These are phyloP conservation scores for Syzygium malaccense DNA, from an alignment of 441 rosid species.

Conservation along the genomic window DNA sequence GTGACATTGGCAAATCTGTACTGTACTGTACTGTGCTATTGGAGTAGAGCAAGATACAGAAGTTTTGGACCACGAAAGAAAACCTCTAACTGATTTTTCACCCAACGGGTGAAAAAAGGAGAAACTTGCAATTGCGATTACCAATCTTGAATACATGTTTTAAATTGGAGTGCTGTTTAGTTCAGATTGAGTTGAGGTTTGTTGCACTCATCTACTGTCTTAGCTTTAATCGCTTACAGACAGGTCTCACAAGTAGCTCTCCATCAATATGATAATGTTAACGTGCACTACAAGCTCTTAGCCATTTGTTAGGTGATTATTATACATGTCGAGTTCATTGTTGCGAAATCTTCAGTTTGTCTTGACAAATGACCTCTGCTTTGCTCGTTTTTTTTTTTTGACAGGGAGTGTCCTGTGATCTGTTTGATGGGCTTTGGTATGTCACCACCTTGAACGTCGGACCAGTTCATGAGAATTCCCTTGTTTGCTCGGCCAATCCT, in stretches of 20 bases:
- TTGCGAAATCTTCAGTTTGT: neutral
- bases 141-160: neutral
- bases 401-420: slow-evolving; percentile 93
- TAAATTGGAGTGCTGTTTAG: neutral
- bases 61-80: neutral
- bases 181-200: neutral
- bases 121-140: neutral
- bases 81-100: neutral
- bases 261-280: neutral
- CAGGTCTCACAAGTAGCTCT: neutral
- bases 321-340: neutral
- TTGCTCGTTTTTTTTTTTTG: neutral
- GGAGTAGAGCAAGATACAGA: neutral
- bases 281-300: neutral
- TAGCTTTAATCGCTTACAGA: neutral
- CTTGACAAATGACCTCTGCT: neutral
- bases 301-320: neutral
- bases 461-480: slow-evolving; percentile 60
- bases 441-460: slow-evolving; percentile 75
- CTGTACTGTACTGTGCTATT: neutral
- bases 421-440: slow-evolving; percentile 69
- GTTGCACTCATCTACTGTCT: neutral
- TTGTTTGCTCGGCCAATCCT: slow-evolving; percentile 44
- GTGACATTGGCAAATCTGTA: neutral
- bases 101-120: neutral